A percentile compares a stretch with the other conserved stretches of the same genome.
phyloP scores from a whole-genome alignment of 1,284 basidiomycete genomes.

The Lentinula novae-zelandiae region DNA sequence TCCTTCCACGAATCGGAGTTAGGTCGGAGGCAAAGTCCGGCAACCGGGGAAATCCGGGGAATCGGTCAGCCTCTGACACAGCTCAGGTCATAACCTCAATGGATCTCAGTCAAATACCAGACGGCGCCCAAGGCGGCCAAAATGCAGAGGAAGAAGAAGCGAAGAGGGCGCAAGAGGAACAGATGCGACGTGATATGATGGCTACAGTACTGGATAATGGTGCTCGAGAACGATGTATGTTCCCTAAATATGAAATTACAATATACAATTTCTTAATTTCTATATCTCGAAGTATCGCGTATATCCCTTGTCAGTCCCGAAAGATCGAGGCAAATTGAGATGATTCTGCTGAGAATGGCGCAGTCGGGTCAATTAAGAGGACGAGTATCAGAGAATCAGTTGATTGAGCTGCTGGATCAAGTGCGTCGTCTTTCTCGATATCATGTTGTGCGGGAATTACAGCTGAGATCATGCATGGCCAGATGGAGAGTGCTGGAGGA shows the following conservation, averaged over 20 bases:
- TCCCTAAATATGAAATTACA: not conserved
- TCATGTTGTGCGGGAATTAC: not conserved
- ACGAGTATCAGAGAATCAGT: slow-evolving; percentile 82
- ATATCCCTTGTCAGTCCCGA: slow-evolving; percentile 92
- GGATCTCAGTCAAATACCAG: slow-evolving; percentile 8
- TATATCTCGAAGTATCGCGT: slow-evolving; percentile 63
- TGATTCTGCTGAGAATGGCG: slow-evolving; percentile 85
- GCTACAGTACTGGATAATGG: slow-evolving; percentile 84
- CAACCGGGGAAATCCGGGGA: not conserved
- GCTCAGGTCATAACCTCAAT: not conserved
- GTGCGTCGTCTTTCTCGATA: slow-evolving; percentile 37
- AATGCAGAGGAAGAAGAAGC: slow-evolving; percentile 45
- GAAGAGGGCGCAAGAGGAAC: slow-evolving; percentile 65
- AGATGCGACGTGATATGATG: slow-evolving; percentile 78
- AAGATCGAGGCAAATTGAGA: slow-evolving; percentile 84
- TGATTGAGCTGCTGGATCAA: slow-evolving; percentile 92
- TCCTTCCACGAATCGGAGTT: no score
- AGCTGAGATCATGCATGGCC: slow-evolving; percentile 4
- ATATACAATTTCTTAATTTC: not conserved
- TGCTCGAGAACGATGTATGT: slow-evolving; percentile 89
- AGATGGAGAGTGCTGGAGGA: slow-evolving; percentile 70
- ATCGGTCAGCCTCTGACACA: no score
- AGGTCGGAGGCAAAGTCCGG: not conserved
- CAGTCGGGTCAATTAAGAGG: slow-evolving; percentile 89
- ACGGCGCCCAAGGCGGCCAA: slow-evolving; percentile 8